Percentiles rank a stretch among this genome's conserved stretches.
Evolutionary conservation across 768 basidiomycete species (phyloP).

Genomic region (Leccinum broughii): DNA sequence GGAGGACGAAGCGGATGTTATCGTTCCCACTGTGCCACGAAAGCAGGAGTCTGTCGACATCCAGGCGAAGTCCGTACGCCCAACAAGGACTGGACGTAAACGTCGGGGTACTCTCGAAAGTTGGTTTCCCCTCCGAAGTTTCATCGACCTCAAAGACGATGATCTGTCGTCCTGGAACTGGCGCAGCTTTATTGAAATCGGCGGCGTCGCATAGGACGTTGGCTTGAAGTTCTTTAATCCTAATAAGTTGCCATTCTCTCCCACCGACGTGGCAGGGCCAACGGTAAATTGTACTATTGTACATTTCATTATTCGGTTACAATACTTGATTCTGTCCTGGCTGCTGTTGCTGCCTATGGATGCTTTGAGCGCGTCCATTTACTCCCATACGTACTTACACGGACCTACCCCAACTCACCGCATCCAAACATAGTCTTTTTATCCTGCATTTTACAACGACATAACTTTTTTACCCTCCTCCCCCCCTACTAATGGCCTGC

Average conservation of each 20-base stretch:
- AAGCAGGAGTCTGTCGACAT: conserved; percentile 11
- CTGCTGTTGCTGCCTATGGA: not conserved
- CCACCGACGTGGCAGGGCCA: conserved; percentile 6
- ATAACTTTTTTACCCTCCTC: not conserved
- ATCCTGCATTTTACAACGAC: not conserved
- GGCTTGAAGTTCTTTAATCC: not conserved
- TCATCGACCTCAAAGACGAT: conserved; percentile 62
- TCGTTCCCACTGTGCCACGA: conserved; percentile 20
- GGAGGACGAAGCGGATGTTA: conserved; percentile 34
- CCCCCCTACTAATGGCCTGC: conserved; percentile 11
- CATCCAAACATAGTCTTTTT: conserved; percentile 8
- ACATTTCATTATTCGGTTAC: conserved; percentile 12
- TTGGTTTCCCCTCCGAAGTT: conserved; percentile 61
- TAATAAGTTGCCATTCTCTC: not conserved
- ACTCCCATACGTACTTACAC: conserved; percentile 23
- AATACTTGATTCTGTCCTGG: conserved; percentile 11
- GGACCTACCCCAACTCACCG: conserved; percentile 4
- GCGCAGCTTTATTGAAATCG: conserved; percentile 66
- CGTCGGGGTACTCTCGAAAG: conserved; percentile 46
- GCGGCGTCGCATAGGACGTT: conserved; percentile 27
- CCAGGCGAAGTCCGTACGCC: conserved; percentile 8
- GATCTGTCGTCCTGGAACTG: conserved; percentile 50
- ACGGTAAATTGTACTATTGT: conserved; percentile 10
- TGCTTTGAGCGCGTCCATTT: conserved; percentile 9
- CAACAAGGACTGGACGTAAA: conserved; percentile 23